Percentiles rank a stretch among this genome's conserved stretches.
These are phyloP conservation scores for Fomitopsis pinicola DNA, from an alignment of 1,284 basidiomycete species.

Conservation along the genomic window DNA sequence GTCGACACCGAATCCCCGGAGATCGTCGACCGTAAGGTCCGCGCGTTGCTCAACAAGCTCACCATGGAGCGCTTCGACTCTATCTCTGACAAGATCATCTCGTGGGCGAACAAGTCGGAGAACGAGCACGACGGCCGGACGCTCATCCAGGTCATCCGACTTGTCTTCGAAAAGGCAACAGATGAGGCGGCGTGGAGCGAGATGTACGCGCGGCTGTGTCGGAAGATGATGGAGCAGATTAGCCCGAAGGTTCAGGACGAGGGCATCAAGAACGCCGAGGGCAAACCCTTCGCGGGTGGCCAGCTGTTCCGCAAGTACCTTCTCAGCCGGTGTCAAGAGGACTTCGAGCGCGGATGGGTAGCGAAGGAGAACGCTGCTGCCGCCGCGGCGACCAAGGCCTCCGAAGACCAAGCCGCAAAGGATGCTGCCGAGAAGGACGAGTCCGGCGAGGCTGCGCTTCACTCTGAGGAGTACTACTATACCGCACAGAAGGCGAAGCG, in stretches of 20 bases:
- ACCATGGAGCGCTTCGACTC: conserved; percentile 97
- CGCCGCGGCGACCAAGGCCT: conserved; percentile 27
- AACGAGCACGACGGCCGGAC: conserved; percentile 92
- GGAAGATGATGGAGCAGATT: conserved; percentile 74
- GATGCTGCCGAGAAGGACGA: conserved; percentile 56
- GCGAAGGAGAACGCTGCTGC: conserved; percentile 40
- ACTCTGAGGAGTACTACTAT: conserved; percentile 98
- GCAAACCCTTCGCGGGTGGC: conserved; percentile 85
- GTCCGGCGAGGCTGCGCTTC: conserved; percentile 60
- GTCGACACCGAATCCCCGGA: conserved; percentile 71
- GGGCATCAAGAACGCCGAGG: conserved; percentile 73
- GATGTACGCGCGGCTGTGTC: conserved; percentile 94
- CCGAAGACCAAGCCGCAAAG: conserved; percentile 56
- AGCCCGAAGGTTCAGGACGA: conserved; percentile 86
- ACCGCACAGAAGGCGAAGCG: conserved; percentile 96
- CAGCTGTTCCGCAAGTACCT: conserved; percentile 78
- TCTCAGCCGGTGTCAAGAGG: conserved; percentile 65
- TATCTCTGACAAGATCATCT: conserved; percentile 49
- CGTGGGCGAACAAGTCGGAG: conserved; percentile 93
- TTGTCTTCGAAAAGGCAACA: conserved; percentile 91
- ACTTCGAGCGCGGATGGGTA: conserved; percentile 88
- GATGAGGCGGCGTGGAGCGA: conserved; percentile 87
- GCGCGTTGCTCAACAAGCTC: conserved; percentile 91
- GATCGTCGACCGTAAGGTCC: conserved; percentile 92
- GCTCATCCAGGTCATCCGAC: conserved; percentile 91